A percentile compares a stretch with the other conserved stretches of the same genome.
These are phyloP conservation scores for Mycothermus thermophilus DNA, from an alignment of 495 filamentous ascomycete genomes.

Conservation along the genomic window DNA sequence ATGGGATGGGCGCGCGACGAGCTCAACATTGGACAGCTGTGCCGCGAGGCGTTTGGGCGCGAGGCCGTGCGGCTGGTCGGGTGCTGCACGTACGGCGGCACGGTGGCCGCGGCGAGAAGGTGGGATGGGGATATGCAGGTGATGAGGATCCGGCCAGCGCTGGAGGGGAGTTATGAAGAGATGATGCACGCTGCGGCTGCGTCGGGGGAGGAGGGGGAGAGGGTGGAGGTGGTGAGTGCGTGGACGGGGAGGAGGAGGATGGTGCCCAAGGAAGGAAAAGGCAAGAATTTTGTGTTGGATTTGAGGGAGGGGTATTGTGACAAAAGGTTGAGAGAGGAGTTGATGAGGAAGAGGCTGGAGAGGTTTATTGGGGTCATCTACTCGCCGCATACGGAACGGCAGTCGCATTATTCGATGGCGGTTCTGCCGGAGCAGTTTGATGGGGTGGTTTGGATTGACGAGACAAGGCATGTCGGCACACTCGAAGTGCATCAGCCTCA, in stretches of 20 bases:
- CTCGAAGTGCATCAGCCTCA: constrained; percentile 40
- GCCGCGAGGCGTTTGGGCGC: constrained; percentile 34
- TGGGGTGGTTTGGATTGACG: constrained; percentile 44
- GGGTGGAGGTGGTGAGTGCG: no score
- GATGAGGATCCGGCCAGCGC: constrained; percentile 26
- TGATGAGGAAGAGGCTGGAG: constrained; percentile 32
- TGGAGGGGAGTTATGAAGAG: constrained; percentile 22
- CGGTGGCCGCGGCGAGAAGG: constrained; percentile 40
- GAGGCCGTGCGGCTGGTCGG: constrained; percentile 39
- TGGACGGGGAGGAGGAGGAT: no score
- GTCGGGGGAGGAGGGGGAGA: no score
- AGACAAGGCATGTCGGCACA: constrained; percentile 35
- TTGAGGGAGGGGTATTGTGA: constrained; percentile 28
- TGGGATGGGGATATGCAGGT: constrained; percentile 46
- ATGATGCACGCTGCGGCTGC: constrained; percentile 21
- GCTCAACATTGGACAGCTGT: constrained; percentile 43
- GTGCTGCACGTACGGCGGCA: constrained; percentile 40
- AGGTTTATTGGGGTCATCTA: constrained; percentile 51
- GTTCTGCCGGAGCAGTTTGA: constrained; percentile 44
- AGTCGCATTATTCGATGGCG: constrained; percentile 42
- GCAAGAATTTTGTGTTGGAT: constrained; percentile 38
- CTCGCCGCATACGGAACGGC: constrained; percentile 37
- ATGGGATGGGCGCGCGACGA: constrained; percentile 40
- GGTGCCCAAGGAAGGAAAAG: no score
- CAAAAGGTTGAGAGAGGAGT: constrained; percentile 23